These are phyloP conservation scores for Wickerhamomyces sp. DNA, from an alignment of 1,139 yeast genomes.

Conservation along the genomic window DNA sequence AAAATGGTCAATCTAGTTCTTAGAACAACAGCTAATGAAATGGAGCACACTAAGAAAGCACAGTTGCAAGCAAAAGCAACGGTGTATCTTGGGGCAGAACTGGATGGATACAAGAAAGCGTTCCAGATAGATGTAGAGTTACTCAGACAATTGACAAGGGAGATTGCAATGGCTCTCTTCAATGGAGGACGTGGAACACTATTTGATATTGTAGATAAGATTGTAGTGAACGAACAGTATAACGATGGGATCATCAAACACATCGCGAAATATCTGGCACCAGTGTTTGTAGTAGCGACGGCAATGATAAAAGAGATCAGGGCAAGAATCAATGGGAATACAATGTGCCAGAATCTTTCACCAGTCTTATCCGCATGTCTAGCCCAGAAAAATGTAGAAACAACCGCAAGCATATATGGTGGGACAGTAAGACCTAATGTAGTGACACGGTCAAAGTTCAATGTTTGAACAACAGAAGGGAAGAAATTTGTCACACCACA, in stretches of 20 bases:
- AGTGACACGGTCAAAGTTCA: slow-evolving; percentile 43
- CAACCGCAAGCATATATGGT: slow-evolving; percentile 52
- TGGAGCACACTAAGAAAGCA: slow-evolving; percentile 41
- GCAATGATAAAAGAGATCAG: slow-evolving; percentile 49
- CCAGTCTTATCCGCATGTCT: slow-evolving; percentile 55
- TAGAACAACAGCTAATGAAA: slow-evolving; percentile 36
- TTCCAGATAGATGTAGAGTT: slow-evolving; percentile 54
- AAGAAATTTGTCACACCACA: slow-evolving; percentile 57
- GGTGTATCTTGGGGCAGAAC: slow-evolving; percentile 40
- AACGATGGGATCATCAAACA: slow-evolving; percentile 56
- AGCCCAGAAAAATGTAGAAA: slow-evolving; percentile 50
- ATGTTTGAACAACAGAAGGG: slow-evolving; percentile 55
- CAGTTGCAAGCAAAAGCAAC: slow-evolving; percentile 46
- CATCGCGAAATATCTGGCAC: slow-evolving; percentile 59
- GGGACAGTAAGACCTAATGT: slow-evolving; percentile 58
- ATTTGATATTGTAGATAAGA: slow-evolving; percentile 39
- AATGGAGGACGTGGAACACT: slow-evolving; percentile 40
- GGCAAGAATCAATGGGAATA: slow-evolving; percentile 40
- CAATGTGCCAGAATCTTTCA: slow-evolving; percentile 51
- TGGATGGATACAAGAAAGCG: slow-evolving; percentile 42
- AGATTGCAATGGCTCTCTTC: slow-evolving; percentile 49
- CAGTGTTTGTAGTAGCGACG: slow-evolving; percentile 50
- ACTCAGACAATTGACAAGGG: slow-evolving; percentile 47
- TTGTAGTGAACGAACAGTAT: slow-evolving; percentile 52
- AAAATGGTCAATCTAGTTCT: slow-evolving; percentile 36